Evolutionary conservation across 2,329 filamentous ascomycete genomes (phyloP).

Genomic region (Clarireedia homoeocarpa): DNA sequence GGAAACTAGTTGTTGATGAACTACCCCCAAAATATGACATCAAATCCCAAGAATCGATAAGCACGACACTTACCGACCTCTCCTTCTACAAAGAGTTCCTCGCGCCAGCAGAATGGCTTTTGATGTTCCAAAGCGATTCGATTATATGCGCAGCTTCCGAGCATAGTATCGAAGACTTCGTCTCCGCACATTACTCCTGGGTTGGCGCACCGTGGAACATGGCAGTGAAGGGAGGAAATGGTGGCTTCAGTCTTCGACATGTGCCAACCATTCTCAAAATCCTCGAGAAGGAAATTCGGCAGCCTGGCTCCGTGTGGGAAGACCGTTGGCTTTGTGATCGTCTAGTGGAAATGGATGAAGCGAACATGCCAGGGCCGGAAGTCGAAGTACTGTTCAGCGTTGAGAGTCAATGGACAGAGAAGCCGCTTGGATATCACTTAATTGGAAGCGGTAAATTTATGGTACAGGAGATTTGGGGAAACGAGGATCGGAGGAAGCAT

Average conservation of each 20-base stretch:
- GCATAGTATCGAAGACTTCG: constrained; percentile 40
- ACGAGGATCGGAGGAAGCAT: constrained; percentile 35
- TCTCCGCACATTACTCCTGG: constrained; percentile 42
- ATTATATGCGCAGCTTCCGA: constrained; percentile 47
- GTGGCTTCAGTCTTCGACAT: constrained; percentile 23
- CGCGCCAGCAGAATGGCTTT: constrained; percentile 43
- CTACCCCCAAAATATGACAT: constrained; percentile 42
- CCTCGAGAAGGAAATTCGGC: constrained; percentile 33
- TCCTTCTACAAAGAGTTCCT: constrained; percentile 46
- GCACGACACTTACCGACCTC: constrained; percentile 40
- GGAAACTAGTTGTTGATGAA: constrained; percentile 30
- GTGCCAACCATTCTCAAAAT: constrained; percentile 17
- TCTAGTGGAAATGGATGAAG: constrained; percentile 30
- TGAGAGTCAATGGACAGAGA: constrained; percentile 36
- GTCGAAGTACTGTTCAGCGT: constrained; percentile 38
- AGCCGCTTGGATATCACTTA: constrained; percentile 48
- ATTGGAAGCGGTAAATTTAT: constrained; percentile 39
- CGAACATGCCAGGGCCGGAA: constrained; percentile 19
- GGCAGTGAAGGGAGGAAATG: constrained; percentile 25
- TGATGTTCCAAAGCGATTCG: constrained; percentile 47
- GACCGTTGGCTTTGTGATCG: constrained; percentile 45
- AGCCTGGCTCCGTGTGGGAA: constrained; percentile 39
- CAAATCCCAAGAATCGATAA: constrained; percentile 38
- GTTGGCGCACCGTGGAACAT: constrained; percentile 26
- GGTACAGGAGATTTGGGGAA: constrained; percentile 39